Percentiles rank a stretch among this genome's conserved stretches.
Conservation (phyloP, 2,329 filamentous ascomycete species). For the Sporothrix curviconia region DNA sequence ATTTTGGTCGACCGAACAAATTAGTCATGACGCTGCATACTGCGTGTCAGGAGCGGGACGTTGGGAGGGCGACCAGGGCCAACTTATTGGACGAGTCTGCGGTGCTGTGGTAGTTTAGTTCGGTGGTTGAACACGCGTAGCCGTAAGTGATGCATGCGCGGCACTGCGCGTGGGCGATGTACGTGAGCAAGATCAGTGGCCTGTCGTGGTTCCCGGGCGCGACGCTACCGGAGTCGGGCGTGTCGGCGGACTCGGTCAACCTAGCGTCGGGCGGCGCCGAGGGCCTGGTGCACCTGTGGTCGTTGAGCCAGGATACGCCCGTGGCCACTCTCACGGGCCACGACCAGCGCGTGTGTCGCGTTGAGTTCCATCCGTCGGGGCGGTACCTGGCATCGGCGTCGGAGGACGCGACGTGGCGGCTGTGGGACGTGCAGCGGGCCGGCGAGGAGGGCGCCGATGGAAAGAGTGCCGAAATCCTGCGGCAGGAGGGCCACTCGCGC, state of each 20-base stretch:
- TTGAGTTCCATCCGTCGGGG: conserved; percentile 92
- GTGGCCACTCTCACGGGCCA: conserved; percentile 78
- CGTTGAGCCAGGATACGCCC: conserved; percentile 76
- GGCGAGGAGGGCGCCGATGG: conserved; percentile 47
- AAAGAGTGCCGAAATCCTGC: conserved; percentile 43
- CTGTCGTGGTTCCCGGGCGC: conserved; percentile 84
- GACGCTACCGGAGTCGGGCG: conserved; percentile 62
- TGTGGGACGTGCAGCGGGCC: conserved; percentile 88
- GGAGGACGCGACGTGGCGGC: conserved; percentile 91
- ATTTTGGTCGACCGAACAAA: no score
- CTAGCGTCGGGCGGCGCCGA: conserved; percentile 87
- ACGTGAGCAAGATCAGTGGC: conserved; percentile 83
- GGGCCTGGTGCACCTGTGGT: conserved; percentile 84
- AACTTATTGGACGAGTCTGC: no score
- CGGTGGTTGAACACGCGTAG: conserved; percentile 74
- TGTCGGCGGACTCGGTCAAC: conserved; percentile 70
- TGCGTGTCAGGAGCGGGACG: no score
- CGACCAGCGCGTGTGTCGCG: conserved; percentile 76
- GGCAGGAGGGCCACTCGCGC: conserved; percentile 91
- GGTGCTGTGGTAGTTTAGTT: no score
- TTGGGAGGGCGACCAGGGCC: no score
- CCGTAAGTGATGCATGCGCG: conserved; percentile 73
- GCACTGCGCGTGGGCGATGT: conserved; percentile 70
- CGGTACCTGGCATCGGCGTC: conserved; percentile 86
- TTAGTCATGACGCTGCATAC: no score